Conservation (phyloP, 306 rosid genomes). For the Cicer arietinum region DNA sequence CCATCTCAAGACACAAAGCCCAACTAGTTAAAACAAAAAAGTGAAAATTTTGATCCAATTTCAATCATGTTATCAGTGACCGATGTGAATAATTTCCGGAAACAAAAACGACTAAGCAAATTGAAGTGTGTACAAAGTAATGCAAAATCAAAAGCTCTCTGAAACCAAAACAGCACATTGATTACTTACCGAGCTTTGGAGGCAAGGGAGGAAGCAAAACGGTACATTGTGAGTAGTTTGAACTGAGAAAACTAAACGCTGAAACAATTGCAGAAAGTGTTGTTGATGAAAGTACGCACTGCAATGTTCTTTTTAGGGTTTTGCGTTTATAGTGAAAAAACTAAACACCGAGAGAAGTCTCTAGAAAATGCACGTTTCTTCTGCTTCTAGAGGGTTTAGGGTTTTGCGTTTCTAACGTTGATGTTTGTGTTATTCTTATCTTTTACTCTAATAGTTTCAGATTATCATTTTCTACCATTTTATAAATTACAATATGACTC, state of each 20-base stretch:
- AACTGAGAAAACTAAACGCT: background rate
- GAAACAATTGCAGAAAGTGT: slow-evolving; percentile 29
- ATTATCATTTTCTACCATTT: background rate
- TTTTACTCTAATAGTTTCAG: background rate
- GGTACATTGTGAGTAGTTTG: slow-evolving; percentile 63
- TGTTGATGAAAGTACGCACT: background rate
- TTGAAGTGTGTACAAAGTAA: background rate
- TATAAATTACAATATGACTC: too few species aligned
- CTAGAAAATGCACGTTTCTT: slow-evolving; percentile 12
- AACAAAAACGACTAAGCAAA: background rate
- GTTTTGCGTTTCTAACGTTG: background rate
- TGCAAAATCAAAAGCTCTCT: background rate
- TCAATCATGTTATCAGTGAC: background rate
- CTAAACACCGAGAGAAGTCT: background rate
- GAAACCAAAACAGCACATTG: background rate
- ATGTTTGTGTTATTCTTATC: background rate
- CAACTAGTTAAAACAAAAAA: slow-evolving; percentile 20
- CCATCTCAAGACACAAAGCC: slow-evolving; percentile 26
- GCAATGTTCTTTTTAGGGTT: background rate
- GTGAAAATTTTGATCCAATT: background rate
- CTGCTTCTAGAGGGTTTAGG: slow-evolving; percentile 4
- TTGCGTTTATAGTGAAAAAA: too few species aligned
- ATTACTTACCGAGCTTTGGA: slow-evolving; percentile 76
- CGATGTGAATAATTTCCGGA: slow-evolving; percentile 7
- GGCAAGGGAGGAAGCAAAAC: slow-evolving; percentile 81